Percentiles rank a stretch among this genome's conserved stretches.
These are phyloP conservation scores for Daldinia decipiens DNA, from an alignment of 495 filamentous ascomycete genomes.

Conservation along the genomic window DNA sequence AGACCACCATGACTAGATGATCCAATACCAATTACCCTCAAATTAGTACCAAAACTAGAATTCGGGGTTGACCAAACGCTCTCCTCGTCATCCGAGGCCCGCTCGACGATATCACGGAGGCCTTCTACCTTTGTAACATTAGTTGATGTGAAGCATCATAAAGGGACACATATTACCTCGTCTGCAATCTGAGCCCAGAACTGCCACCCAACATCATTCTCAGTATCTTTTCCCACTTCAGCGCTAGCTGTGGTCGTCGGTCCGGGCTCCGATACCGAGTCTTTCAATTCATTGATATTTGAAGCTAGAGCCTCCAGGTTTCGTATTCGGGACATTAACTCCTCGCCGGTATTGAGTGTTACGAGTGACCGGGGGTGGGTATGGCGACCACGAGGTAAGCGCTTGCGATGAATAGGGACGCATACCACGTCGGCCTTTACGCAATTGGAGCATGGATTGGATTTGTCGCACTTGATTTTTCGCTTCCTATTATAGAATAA, in stretches of 20 bases:
- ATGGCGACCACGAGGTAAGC: constrained; percentile 32
- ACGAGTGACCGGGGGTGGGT: constrained; percentile 11
- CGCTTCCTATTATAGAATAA: constrained; percentile 11
- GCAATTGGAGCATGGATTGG: constrained; percentile 32
- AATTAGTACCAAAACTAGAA: constrained; percentile 1
- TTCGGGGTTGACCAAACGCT: constrained; percentile 16
- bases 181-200: constrained; percentile 23
- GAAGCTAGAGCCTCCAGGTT: constrained; percentile 13
- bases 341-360: background rate
- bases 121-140: constrained; percentile 8
- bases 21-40: constrained; percentile 9
- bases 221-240: background rate
- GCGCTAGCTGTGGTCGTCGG: background rate
- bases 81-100: constrained; percentile 18
- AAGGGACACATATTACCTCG: constrained; percentile 8
- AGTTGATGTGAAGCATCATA: background rate
- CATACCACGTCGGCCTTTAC: constrained; percentile 15
- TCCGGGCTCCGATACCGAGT: background rate
- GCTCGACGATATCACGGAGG: constrained; percentile 12
- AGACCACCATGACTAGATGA: background rate
- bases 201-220: constrained; percentile 12
- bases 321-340: constrained; percentile 15
- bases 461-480: constrained; percentile 38
- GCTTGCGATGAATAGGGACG: constrained; percentile 30
- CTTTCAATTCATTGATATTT: background rate